A percentile compares a stretch with the other conserved stretches of the same genome.
Conservation (phyloP, 2,329 filamentous ascomycete species). For the Trichoderma atrobrunneum region DNA sequence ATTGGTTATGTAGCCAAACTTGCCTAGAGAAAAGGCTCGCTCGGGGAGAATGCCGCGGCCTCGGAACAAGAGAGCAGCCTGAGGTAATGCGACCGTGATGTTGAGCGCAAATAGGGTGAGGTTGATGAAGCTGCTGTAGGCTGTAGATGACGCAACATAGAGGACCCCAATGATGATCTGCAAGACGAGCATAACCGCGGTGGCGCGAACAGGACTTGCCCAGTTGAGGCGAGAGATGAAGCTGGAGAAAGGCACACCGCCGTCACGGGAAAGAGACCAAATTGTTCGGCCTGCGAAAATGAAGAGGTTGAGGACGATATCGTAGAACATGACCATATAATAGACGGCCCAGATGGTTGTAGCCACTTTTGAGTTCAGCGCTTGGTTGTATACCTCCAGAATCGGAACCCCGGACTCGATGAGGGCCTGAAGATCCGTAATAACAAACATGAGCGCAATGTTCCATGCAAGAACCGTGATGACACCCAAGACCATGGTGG, state of each 20-base stretch:
- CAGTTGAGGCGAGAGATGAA: constrained; percentile 25
- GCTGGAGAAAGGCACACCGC: constrained; percentile 26
- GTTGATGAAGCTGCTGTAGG: constrained; percentile 28
- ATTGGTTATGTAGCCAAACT: constrained; percentile 26
- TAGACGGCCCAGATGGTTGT: constrained; percentile 28
- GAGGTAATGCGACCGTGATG: constrained; percentile 26
- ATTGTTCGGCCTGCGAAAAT: constrained; percentile 28
- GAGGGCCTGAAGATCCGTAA: constrained; percentile 26
- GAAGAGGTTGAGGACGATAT: constrained; percentile 28
- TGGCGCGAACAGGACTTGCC: constrained; percentile 26
- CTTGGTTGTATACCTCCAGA: constrained; percentile 27
- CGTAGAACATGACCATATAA: constrained; percentile 30
- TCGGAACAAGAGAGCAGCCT: constrained; percentile 25
- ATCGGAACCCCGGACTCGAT: constrained; percentile 27
- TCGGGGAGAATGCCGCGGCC: constrained; percentile 26
- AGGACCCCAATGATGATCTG: constrained; percentile 28
- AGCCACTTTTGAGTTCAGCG: constrained; percentile 25
- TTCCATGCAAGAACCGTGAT: constrained; percentile 26
- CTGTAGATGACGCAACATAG: constrained; percentile 26
- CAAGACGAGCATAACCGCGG: constrained; percentile 29
- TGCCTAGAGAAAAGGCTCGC: constrained; percentile 27
- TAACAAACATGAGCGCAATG: constrained; percentile 28
- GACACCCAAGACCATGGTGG: constrained; percentile 26
- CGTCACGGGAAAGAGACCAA: constrained; percentile 28
- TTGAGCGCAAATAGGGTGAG: constrained; percentile 28